Evolutionary conservation across 805 yeast genomes (phyloP).

Genomic region (Sugiyamaella floridensis): DNA sequence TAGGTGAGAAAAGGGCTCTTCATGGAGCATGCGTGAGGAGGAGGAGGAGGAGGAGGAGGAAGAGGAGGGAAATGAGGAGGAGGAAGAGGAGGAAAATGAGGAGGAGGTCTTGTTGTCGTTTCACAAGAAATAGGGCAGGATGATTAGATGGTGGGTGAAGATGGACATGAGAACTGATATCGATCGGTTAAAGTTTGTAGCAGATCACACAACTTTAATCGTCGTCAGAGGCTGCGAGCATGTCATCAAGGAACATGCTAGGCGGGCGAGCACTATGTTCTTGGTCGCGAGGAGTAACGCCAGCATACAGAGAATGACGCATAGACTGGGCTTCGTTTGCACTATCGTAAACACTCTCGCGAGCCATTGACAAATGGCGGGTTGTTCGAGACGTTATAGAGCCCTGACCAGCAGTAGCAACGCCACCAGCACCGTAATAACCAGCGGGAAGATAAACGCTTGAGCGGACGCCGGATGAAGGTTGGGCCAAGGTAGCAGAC

Average conservation of each 20-base stretch:
- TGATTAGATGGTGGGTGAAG: too few relatives aligned
- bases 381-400: slow-evolving; percentile 20
- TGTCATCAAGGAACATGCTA: slow-evolving; percentile 32
- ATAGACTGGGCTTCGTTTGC: slow-evolving; percentile 5
- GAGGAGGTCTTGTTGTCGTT: too few relatives aligned
- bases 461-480: slow-evolving; percentile 9
- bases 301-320: slow-evolving; percentile 6
- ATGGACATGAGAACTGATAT: neutral
- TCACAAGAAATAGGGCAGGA: too few relatives aligned
- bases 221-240: slow-evolving; percentile 23
- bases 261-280: slow-evolving; percentile 28
- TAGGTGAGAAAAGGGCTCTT: neutral
- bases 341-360: slow-evolving; percentile 14
- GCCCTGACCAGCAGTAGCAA: slow-evolving; percentile 9
- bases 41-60: neutral
- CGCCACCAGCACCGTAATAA: slow-evolving; percentile 22
- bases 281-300: slow-evolving; percentile 4
- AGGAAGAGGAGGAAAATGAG: too few relatives aligned
- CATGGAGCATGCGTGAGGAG: neutral
- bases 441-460: slow-evolving; percentile 26
- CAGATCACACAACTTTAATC: slow-evolving; percentile 2
- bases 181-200: too few relatives aligned
- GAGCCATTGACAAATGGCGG: slow-evolving; percentile 16
- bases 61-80: neutral
- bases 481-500: neutral